These are phyloP conservation scores for Phialocephala subalpina DNA, from an alignment of 2,329 filamentous ascomycete genomes.

Conservation along the genomic window DNA sequence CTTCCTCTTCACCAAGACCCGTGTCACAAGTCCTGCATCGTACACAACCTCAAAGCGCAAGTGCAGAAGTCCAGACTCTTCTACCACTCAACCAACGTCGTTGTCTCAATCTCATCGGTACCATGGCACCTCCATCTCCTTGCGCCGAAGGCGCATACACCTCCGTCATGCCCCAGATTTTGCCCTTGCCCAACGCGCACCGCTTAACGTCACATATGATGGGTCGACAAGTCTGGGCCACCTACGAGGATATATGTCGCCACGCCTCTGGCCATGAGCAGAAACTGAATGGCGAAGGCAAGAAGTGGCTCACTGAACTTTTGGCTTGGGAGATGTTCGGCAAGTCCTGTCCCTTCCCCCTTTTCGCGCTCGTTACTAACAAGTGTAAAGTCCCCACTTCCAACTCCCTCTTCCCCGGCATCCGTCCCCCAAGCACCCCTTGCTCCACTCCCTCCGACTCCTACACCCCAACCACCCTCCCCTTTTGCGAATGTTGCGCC, in stretches of 20 bases:
- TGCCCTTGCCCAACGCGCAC: neutral
- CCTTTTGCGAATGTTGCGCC: conserved; percentile 5
- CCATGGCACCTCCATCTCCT: too few relatives aligned
- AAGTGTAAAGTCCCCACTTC: neutral
- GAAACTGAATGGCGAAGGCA: neutral
- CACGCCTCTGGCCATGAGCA: neutral
- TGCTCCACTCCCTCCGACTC: too few relatives aligned
- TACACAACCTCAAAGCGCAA: too few relatives aligned
- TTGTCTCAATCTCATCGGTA: too few relatives aligned
- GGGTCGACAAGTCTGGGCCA: neutral
- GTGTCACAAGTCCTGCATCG: too few relatives aligned
- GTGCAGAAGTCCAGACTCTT: too few relatives aligned
- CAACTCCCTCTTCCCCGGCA: neutral
- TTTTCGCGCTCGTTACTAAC: too few relatives aligned
- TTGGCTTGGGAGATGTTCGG: neutral
- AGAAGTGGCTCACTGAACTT: neutral
- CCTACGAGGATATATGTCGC: neutral
- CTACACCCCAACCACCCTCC: neutral
- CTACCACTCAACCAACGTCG: too few relatives aligned
- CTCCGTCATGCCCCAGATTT: neutral
- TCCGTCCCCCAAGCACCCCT: neutral
- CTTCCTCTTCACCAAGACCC: too few relatives aligned
- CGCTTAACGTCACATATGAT: neutral
- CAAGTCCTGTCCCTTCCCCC: neutral
- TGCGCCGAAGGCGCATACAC: neutral